These are phyloP conservation scores for Lophiostoma macrostomum DNA, from an alignment of 495 filamentous ascomycete genomes.

Conservation along the genomic window DNA sequence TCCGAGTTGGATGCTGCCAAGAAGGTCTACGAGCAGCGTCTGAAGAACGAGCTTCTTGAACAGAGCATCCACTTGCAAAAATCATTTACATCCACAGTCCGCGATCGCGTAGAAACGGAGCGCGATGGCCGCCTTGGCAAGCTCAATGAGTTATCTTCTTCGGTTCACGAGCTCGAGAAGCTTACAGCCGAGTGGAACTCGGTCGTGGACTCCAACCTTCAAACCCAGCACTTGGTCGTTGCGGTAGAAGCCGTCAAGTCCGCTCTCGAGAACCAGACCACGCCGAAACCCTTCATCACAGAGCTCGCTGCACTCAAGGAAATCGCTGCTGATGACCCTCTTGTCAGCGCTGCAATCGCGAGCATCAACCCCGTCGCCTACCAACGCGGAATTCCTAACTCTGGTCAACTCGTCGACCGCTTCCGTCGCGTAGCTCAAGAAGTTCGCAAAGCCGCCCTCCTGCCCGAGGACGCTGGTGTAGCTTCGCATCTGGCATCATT, in stretches of 20 bases:
- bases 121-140: conserved; percentile 82
- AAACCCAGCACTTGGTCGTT: conserved; percentile 91
- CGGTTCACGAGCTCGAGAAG: conserved; percentile 76
- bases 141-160: conserved; percentile 71
- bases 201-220: conserved; percentile 82
- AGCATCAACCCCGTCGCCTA: conserved; percentile 94
- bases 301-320: conserved; percentile 94
- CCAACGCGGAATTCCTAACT: conserved; percentile 82
- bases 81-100: conserved; percentile 72
- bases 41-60: conserved; percentile 81
- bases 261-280: conserved; percentile 67
- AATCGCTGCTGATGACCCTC: conserved; percentile 73
- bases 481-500: conserved; percentile 88
- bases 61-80: conserved; percentile 85
- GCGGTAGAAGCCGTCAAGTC: conserved; percentile 84
- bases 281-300: conserved; percentile 77
- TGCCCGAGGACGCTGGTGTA: conserved; percentile 90
- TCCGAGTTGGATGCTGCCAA: conserved; percentile 71
- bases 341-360: conserved; percentile 85
- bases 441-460: conserved; percentile 86
- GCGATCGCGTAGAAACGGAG: conserved; percentile 81
- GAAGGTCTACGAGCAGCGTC: conserved; percentile 71
- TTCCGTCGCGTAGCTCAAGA: conserved; percentile 93
- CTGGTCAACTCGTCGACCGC: conserved; percentile 82
- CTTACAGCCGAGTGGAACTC: conserved; percentile 80